Base-by-base conservation (phyloP, 805 yeast genomes). In the Wickerhamomyces chaumierensis region DNA sequence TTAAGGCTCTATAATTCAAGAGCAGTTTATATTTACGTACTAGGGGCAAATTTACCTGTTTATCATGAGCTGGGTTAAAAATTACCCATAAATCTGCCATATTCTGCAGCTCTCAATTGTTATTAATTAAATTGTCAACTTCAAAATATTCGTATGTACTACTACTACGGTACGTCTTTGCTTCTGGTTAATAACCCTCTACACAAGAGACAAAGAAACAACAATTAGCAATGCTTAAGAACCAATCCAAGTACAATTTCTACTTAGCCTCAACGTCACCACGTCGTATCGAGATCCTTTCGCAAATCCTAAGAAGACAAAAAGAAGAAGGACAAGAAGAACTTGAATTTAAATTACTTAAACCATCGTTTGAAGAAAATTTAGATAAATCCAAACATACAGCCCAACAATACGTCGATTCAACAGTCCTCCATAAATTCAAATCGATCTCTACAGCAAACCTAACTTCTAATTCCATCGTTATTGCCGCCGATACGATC, bases 231-330 rank as follows among this genome's bases (percentile, higher is more conserved):
- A 19, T 16, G 16, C 19, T 21, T 13, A 18, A 27, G n/a, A 25
- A 25, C 12, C 29, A 25, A 25, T 9, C 9, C n/a, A 25, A 7
- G 12, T 25, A 11, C 29, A 4, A 7, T 4, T 40, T 88, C 19
- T 62, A 85, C 5, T 66, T 90, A 6, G 96, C 95, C 0, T 85
- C 95, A 2, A 71, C 82, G 1, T 88, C 96, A 0, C 90, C 94
- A 2, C 67, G 96, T 42, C 63, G 98, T 41, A 59, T 63, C 39
- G 84, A 83, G 40, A 80, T 92, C n/a, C 51, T 92, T 21, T 51
- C 57, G 5, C 75, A 80, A 47, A 56, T 81, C 55, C 29, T 25
- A 8, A 14, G 29, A n/a, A n/a, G n/a, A n/a, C n/a, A n/a, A 25
- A 25, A 4, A 8, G 29, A 25, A 11, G 14, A 25, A 13, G 12